A percentile compares a stretch with the other conserved stretches of the same genome.
Conservation (phyloP, 805 yeast species). For the Gaillardinia entomophila region DNA sequence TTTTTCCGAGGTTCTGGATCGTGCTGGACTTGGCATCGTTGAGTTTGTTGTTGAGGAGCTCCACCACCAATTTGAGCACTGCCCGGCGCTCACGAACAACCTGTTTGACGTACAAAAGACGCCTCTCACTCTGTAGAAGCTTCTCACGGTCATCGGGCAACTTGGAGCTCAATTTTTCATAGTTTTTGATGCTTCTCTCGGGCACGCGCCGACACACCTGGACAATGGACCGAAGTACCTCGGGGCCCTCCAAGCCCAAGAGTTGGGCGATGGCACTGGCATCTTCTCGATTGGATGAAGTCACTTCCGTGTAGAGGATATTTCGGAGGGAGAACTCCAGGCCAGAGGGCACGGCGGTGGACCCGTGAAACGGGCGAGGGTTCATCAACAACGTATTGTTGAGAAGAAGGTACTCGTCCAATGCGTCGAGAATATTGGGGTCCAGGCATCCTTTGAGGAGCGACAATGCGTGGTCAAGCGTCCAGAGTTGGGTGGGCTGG, state of each 20-base stretch:
- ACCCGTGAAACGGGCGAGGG: slow-evolving; percentile 23
- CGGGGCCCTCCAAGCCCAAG: slow-evolving; percentile 36
- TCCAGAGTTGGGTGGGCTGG: slow-evolving; percentile 21
- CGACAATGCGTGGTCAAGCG: slow-evolving; percentile 33
- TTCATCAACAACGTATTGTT: slow-evolving; percentile 23
- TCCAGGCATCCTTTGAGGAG: slow-evolving; percentile 25
- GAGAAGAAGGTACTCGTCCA: slow-evolving; percentile 34
- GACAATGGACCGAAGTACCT: slow-evolving; percentile 43
- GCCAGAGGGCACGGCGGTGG: slow-evolving; percentile 1
- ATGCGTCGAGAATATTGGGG: slow-evolving; percentile 25
- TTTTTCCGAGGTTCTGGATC: slow-evolving; percentile 33
- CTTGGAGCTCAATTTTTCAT: slow-evolving; percentile 20
- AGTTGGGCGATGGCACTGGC: slow-evolving; percentile 35
- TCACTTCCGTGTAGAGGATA: slow-evolving; percentile 28
- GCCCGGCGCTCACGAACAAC: slow-evolving; percentile 48
- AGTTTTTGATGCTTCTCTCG: slow-evolving; percentile 18
- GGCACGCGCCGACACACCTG: slow-evolving; percentile 36
- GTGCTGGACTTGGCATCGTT: slow-evolving; percentile 15
- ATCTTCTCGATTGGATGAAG: slow-evolving; percentile 26
- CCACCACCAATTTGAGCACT: slow-evolving; percentile 37
- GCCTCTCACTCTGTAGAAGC: slow-evolving; percentile 20
- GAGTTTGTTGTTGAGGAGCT: slow-evolving; percentile 14
- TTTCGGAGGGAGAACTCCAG: slow-evolving; percentile 36
- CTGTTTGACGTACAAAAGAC: slow-evolving; percentile 29
- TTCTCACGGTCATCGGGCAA: slow-evolving; percentile 32